Percentiles rank a stretch among this genome's conserved stretches.
These are phyloP conservation scores for Corchorus capsularis DNA, from an alignment of 345 rosid species.

Conservation along the genomic window DNA sequence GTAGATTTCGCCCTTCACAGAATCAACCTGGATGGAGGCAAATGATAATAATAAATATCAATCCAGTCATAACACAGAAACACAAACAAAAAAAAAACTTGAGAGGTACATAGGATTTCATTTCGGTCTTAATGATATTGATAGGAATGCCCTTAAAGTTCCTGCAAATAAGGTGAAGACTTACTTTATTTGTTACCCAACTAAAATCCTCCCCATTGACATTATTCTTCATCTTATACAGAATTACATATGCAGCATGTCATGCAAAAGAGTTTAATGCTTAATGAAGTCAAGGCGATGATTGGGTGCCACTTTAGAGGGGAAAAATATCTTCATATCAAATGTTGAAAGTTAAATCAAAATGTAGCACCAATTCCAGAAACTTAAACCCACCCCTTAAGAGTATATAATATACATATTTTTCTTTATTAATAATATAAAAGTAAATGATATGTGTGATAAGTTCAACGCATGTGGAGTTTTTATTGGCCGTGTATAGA, in stretches of 20 bases:
- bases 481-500: too few relatives aligned
- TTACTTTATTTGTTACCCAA: not conserved
- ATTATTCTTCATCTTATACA: not conserved
- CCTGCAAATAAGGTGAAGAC: not conserved
- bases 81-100: not conserved
- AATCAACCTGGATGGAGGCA: slow-evolving; percentile 55
- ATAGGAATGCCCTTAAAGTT: not conserved
- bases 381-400: too few relatives aligned
- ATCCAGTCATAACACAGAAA: not conserved
- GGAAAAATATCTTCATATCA: too few relatives aligned
- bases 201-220: not conserved
- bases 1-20: slow-evolving; percentile 78
- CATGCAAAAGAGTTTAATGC: not conserved
- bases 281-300: too few relatives aligned
- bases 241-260: not conserved
- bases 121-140: not conserved
- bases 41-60: not conserved
- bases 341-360: too few relatives aligned
- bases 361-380: too few relatives aligned
- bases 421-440: too few relatives aligned
- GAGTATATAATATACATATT: too few relatives aligned
- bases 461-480: too few relatives aligned
- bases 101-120: not conserved
- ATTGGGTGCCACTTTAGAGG: too few relatives aligned
- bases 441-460: too few relatives aligned